Evolutionary conservation across 805 yeast genomes (phyloP), one percentile per base, ranked within the genome.

Genomic region (Alloascoidea africana): DNA sequence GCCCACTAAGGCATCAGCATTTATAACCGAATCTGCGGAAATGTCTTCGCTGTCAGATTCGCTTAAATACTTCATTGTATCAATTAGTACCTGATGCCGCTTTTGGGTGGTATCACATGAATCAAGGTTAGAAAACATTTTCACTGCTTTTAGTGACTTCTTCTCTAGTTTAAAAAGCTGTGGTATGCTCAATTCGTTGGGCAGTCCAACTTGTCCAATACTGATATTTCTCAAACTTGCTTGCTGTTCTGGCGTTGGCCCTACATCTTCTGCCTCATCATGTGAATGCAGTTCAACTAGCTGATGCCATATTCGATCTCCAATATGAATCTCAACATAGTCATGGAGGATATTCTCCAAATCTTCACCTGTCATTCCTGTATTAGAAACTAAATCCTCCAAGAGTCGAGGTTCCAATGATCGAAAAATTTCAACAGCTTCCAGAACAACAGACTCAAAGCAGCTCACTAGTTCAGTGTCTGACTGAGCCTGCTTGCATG

Each of bases 1-100:
- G 1, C 86, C 77, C 3, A 87, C 66, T 16, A 87, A 57, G 0
- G 82, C 73, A 51, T 87, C 97, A 0, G 96, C 97, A 55, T 79
- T 87, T 4, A 83, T 62, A 0, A 48, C 3, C 63, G 14, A 32
- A 40, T 38, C 23, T 39, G 16, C 6, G 18, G 15, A 14, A 40
- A 4, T 5, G 42, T 44, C 33, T 47, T 46, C n/a, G 46, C 46
- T 27, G 45, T 38, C 5, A 46, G 40, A 30, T 32, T 44, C 4
- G 45, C 39, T 16, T 16, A 85, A 49, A 1, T 60, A 55, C 32
- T 64, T 57, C 16, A 84, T 59, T 0, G 86, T 71, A 0, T 64
- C 57, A 1, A 68, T 51, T 3, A 86, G 52, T 4, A 46, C 38
- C 2, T 45, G 49, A 5, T 50, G 49, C 42, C 57, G 58, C 13